phyloP scores from a whole-genome alignment of 2,329 filamentous ascomycete genomes.

The Alternaria sp. region DNA sequence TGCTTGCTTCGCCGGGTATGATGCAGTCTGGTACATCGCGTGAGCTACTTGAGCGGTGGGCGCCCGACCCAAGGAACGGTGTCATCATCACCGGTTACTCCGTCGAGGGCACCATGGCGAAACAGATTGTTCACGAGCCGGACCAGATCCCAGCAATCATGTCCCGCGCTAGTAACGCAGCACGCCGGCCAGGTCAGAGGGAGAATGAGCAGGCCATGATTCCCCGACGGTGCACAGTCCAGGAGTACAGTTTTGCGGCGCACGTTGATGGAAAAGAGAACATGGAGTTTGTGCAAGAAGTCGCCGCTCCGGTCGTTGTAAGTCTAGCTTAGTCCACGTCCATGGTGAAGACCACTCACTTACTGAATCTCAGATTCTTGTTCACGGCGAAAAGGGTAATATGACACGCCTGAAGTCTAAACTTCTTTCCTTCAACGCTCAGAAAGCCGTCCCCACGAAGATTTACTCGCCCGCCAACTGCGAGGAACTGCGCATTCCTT shows the following conservation, averaged over 20 bases:
- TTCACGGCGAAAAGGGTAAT: constrained; percentile 96
- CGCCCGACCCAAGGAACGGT: constrained; percentile 95
- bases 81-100: constrained; percentile 98
- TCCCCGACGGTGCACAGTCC: constrained; percentile 86
- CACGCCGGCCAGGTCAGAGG: constrained; percentile 65
- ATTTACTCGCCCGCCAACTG: constrained; percentile 94
- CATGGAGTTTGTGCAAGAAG: constrained; percentile 94
- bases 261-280: constrained; percentile 98
- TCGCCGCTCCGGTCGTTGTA: constrained; percentile 89
- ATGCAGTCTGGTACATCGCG: constrained; percentile 94
- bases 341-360: constrained; percentile 8
- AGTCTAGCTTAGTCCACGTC: constrained; percentile 49
- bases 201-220: constrained; percentile 91
- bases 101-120: constrained; percentile 97
- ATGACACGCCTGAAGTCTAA: constrained; percentile 98
- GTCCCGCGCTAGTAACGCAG: constrained; percentile 61
- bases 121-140: constrained; percentile 92
- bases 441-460: constrained; percentile 81
- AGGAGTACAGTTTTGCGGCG: constrained; percentile 94
- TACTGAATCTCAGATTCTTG: constrained; percentile 71
- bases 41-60: constrained; percentile 93
- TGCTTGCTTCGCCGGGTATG: constrained; percentile 98
- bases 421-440: constrained; percentile 86
- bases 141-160: constrained; percentile 95
- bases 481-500: constrained; percentile 92